Percentiles rank a stretch among this genome's conserved stretches.
These are phyloP conservation scores for Bullera alba DNA, from an alignment of 768 basidiomycete species.

Conservation along the genomic window DNA sequence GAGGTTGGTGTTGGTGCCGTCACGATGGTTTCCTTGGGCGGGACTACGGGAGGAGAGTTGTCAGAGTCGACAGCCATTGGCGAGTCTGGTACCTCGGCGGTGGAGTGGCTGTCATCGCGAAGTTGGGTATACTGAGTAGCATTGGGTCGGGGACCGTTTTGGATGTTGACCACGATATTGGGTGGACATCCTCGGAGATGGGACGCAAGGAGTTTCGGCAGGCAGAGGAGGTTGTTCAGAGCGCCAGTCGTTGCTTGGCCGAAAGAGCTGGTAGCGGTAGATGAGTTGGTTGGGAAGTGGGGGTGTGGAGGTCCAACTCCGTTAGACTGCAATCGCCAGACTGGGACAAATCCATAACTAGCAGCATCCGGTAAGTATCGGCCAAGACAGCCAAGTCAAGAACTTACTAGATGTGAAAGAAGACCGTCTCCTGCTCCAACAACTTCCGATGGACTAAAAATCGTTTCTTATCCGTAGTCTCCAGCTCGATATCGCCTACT, in stretches of 20 bases:
- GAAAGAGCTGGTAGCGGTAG: neutral
- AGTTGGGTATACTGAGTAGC: too few species aligned
- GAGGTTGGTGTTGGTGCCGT: constrained; percentile 34
- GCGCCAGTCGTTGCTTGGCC: too few species aligned
- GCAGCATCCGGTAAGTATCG: neutral
- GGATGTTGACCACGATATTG: too few species aligned
- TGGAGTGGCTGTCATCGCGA: too few species aligned
- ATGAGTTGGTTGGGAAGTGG: neutral
- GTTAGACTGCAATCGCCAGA: constrained; percentile 28
- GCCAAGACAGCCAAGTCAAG: neutral
- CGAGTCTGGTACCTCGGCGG: neutral
- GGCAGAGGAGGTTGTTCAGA: constrained; percentile 14
- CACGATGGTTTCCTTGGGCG: constrained; percentile 11
- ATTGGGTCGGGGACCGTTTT: too few species aligned
- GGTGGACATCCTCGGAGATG: constrained; percentile 4
- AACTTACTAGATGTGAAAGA: constrained; percentile 43
- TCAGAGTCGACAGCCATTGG: neutral
- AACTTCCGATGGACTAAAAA: constrained; percentile 38
- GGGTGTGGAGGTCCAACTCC: constrained; percentile 7
- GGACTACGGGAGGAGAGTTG: constrained; percentile 11
- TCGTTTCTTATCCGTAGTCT: constrained; percentile 32
- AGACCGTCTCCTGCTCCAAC: constrained; percentile 36
- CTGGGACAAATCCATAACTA: constrained; percentile 41
- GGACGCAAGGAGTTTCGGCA: constrained; percentile 24
- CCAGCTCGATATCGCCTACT: constrained; percentile 35